phyloP scores from a whole-genome alignment of 163 green algal species.

The Scenedesmus sp. region DNA sequence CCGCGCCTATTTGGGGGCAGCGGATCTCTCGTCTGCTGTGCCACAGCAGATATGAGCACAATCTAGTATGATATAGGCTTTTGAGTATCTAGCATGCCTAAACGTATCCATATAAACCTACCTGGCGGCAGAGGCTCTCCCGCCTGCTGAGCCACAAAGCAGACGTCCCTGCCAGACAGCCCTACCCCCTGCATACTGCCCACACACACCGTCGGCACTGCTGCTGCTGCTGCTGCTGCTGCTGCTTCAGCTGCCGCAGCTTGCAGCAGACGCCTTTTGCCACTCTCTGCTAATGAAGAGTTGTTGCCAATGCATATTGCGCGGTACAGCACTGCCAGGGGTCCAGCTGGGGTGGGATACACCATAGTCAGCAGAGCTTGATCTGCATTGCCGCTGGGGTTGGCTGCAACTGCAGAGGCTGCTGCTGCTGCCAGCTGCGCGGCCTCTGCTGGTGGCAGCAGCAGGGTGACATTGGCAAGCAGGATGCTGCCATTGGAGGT shows the following conservation, averaged over 20 bases:
- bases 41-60: neutral
- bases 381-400: neutral
- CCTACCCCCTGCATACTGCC: constrained; percentile 9
- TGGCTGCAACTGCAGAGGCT: neutral
- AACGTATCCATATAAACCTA: neutral
- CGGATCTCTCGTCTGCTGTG: neutral
- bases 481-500: neutral
- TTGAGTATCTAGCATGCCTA: neutral
- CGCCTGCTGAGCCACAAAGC: neutral
- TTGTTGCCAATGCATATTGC: neutral
- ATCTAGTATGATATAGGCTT: neutral
- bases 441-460: neutral
- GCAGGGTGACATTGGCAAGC: neutral
- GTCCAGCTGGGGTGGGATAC: neutral
- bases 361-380: neutral
- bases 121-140: neutral
- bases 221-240: neutral
- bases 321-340: neutral
- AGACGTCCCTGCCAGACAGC: neutral
- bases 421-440: neutral
- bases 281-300: neutral
- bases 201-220: neutral
- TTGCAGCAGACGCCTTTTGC: too few species aligned
- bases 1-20: too few species aligned
- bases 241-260: too few species aligned